Base-by-base conservation (phyloP, 108 stramenopile genomes). In the Cyclotella sp. region DNA sequence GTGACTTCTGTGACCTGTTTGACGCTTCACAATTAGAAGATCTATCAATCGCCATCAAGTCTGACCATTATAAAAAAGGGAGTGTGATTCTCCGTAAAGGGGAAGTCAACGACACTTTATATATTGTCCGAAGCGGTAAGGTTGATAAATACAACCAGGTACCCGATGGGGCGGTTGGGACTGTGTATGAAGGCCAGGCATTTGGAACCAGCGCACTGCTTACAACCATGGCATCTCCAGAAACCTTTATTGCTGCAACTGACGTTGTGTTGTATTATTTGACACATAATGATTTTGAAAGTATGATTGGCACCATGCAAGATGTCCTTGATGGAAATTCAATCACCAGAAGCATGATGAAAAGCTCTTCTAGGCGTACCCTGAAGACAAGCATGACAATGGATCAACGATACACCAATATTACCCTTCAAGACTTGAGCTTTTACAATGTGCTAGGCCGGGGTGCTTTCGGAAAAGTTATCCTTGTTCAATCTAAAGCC, bases 11-110 rank as follows among this genome's bases (percentile, higher is more conserved):
- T n/a, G 74, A 79, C 4, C 82, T 88, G 16, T 76, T 90, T 69
- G 72, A 85, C 44, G 72, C 77, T 16, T 55, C 84, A 42, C 78
- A 86, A 52, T 79, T 90, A 44, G 75, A 90, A 67, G 85, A 83
- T 65, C 80, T 97, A 82, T 79, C 85, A 0, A 82, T 89, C 28
- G 80, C 78, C 9, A 47, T 84, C n/a, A 84, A 90, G 67, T 30
- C 58, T 13, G 87, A 89, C 15, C 43, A 47, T 3, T 94, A 87
- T 75, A 73, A 86, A 41, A 39, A 70, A 15, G 96, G 92, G 18
- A 88, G 90, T n/a, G 79, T 78, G 19, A 91, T 99, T 52, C 71
- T 98, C 52, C 79, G 84, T n/a, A 87, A 96, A 68, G 97, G 97
- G 9, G 97, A 98, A 16, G 70, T 76, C 0, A 97, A 91, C 19